Conservation (phyloP, 257 asterid genomes). For the Jaltomata sinuosa region DNA sequence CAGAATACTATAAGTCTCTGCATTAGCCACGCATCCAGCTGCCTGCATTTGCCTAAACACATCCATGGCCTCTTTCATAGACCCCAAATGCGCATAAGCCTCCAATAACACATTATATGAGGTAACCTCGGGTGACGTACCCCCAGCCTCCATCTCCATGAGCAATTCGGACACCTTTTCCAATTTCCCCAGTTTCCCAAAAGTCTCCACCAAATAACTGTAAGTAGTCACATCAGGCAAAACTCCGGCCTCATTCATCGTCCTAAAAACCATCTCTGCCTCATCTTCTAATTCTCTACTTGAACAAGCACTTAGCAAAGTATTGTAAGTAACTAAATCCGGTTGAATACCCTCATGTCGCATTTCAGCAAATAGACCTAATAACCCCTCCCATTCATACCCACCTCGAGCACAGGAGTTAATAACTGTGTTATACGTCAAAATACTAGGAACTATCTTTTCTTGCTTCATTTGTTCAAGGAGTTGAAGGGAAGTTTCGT, state of each 20-base stretch:
- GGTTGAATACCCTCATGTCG: slow-evolving; percentile 93
- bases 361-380: slow-evolving; percentile 94
- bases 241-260: slow-evolving; percentile 93
- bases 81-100: slow-evolving; percentile 66
- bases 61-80: slow-evolving; percentile 70
- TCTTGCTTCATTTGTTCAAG: slow-evolving; percentile 73
- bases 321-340: slow-evolving; percentile 85
- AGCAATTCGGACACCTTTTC: slow-evolving; percentile 74
- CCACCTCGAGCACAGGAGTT: slow-evolving; percentile 93
- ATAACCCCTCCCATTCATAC: slow-evolving; percentile 87
- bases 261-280: slow-evolving; percentile 93
- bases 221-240: slow-evolving; percentile 74
- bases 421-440: slow-evolving; percentile 86
- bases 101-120: slow-evolving; percentile 85
- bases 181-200: slow-evolving; percentile 59
- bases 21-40: slow-evolving; percentile 83
- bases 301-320: slow-evolving; percentile 79
- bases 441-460: slow-evolving; percentile 59
- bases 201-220: slow-evolving; percentile 73
- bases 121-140: slow-evolving; percentile 74
- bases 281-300: slow-evolving; percentile 76
- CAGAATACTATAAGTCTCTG: slow-evolving; percentile 74
- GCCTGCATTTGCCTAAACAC: slow-evolving; percentile 92
- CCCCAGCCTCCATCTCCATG: slow-evolving; percentile 74
- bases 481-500: slow-evolving; percentile 52